A percentile compares a stretch with the other conserved stretches of the same genome.
phyloP scores from a whole-genome alignment of 164 flowering plant species.

The Umbellularia californica region DNA sequence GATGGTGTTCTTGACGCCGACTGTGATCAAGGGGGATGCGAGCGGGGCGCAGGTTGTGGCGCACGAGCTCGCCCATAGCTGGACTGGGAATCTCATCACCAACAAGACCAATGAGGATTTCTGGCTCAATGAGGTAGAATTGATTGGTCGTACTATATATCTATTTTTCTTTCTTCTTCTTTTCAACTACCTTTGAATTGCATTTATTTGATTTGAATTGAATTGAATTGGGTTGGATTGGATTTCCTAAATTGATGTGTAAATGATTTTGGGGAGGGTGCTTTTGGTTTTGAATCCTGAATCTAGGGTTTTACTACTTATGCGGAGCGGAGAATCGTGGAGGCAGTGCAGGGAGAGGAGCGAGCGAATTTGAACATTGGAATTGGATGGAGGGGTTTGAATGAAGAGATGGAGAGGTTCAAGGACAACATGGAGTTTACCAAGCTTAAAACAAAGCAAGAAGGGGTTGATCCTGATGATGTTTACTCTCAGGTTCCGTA shows the following conservation, averaged over 20 bases:
- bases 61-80: conserved; percentile 97
- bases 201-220: neutral
- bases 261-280: neutral
- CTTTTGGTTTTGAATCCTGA: neutral
- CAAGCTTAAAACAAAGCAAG: conserved; percentile 82
- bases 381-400: conserved; percentile 88
- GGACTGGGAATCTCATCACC: conserved; percentile 97
- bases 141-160: no score
- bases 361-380: conserved; percentile 77
- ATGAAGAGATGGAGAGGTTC: conserved; percentile 74
- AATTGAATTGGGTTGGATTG: neutral
- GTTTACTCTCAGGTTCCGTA: conserved; percentile 85
- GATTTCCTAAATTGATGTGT: neutral
- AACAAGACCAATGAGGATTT: conserved; percentile 93
- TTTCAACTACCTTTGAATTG: neutral
- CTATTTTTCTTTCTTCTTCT: neutral
- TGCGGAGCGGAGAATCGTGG: conserved; percentile 94
- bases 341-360: conserved; percentile 89
- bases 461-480: conserved; percentile 96
- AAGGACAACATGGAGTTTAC: conserved; percentile 92
- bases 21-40: conserved; percentile 86
- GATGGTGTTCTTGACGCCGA: conserved; percentile 93
- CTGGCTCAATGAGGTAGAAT: conserved; percentile 90
- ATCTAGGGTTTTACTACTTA: conserved; percentile 88
- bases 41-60: conserved; percentile 94